A percentile compares a stretch with the other conserved stretches of the same genome.
phyloP scores from a whole-genome alignment of 768 basidiomycete genomes.

The Rhizopogon sp. region DNA sequence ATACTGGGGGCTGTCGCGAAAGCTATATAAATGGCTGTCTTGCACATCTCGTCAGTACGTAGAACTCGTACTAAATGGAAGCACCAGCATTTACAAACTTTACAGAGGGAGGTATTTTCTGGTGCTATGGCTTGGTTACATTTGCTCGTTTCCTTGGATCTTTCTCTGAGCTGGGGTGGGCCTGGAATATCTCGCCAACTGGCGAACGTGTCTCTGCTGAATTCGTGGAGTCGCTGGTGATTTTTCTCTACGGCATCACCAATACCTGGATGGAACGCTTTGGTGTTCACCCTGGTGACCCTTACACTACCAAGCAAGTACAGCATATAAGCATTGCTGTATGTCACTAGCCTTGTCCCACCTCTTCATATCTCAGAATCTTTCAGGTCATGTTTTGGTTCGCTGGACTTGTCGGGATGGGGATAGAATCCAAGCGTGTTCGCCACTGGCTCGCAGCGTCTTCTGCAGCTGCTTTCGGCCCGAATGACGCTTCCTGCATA shows the following conservation, averaged over 20 bases:
- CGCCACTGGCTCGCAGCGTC: slow-evolving; percentile 71
- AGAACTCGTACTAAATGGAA: neutral
- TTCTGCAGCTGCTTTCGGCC: slow-evolving; percentile 33
- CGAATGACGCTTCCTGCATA: slow-evolving; percentile 26
- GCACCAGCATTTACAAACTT: neutral
- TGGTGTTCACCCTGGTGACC: slow-evolving; percentile 73
- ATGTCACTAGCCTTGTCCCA: slow-evolving; percentile 17
- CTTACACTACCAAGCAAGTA: slow-evolving; percentile 86
- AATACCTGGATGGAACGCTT: slow-evolving; percentile 99
- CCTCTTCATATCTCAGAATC: neutral
- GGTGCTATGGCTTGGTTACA: slow-evolving; percentile 81
- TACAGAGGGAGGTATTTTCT: slow-evolving; percentile 87
- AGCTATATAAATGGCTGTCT: slow-evolving; percentile 78
- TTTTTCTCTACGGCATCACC: slow-evolving; percentile 84
- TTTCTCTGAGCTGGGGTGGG: slow-evolving; percentile 86
- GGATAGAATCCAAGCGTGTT: slow-evolving; percentile 73
- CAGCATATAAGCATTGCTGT: slow-evolving; percentile 95
- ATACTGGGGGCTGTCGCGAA: slow-evolving; percentile 82
- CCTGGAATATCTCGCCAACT: slow-evolving; percentile 78
- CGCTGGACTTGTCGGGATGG: slow-evolving; percentile 85
- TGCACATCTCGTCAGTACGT: slow-evolving; percentile 87
- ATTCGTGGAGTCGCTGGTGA: slow-evolving; percentile 72
- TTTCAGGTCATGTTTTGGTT: slow-evolving; percentile 88
- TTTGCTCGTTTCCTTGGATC: slow-evolving; percentile 96
- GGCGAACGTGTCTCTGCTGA: slow-evolving; percentile 57